phyloP scores from a whole-genome alignment of 768 basidiomycete species.

The Boletus rufocinnamomeus region DNA sequence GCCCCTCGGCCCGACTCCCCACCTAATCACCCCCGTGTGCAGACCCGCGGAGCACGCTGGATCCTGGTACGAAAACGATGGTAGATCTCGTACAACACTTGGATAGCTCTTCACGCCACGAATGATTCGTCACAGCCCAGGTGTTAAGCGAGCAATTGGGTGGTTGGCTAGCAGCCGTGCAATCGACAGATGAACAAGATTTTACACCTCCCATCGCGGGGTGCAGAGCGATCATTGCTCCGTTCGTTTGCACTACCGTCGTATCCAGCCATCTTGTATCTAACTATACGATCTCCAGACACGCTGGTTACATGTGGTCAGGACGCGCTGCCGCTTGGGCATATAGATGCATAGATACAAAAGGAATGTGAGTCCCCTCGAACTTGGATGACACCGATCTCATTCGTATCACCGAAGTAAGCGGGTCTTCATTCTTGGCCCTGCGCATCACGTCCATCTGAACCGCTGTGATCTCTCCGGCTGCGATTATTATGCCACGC shows the following conservation, averaged over 20 bases:
- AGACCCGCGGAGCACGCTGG: constrained; percentile 83
- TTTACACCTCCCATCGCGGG: constrained; percentile 68
- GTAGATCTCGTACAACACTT: constrained; percentile 40
- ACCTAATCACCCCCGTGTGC: constrained; percentile 1
- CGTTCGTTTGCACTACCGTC: constrained; percentile 54
- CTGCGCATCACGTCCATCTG: constrained; percentile 91
- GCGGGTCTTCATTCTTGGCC: constrained; percentile 92
- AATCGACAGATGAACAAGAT: constrained; percentile 43
- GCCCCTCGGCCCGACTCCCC: not conserved
- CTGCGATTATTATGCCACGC: constrained; percentile 81
- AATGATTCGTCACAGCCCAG: constrained; percentile 42
- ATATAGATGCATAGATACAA: constrained; percentile 83
- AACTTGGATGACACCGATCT: constrained; percentile 4
- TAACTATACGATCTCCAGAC: constrained; percentile 49
- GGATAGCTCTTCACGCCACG: constrained; percentile 16
- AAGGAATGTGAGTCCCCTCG: constrained; percentile 65
- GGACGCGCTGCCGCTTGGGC: constrained; percentile 96
- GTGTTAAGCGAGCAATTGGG: constrained; percentile 63
- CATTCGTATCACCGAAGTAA: constrained; percentile 51
- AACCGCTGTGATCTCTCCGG: constrained; percentile 82
- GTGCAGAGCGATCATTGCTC: constrained; percentile 90
- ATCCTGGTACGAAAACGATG: constrained; percentile 81
- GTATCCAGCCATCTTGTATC: not conserved
- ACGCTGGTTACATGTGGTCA: constrained; percentile 95
- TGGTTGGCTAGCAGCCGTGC: constrained; percentile 62